Evolutionary conservation across 1,284 basidiomycete genomes (phyloP).

Genomic region (Ustilago shanxiensis): DNA sequence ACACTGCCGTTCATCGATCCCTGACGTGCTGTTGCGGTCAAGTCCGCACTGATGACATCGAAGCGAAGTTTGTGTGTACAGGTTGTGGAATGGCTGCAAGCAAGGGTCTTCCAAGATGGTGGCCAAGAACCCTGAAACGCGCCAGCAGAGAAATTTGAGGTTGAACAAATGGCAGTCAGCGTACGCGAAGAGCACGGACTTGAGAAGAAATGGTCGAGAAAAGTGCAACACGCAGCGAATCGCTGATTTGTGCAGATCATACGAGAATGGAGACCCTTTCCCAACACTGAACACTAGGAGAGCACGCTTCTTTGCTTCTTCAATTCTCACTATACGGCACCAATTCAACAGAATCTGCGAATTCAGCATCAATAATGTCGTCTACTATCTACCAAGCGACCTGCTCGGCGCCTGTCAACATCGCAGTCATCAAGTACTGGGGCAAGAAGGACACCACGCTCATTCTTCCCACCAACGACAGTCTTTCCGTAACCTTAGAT

Average conservation of each 20-base stretch:
- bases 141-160: background rate
- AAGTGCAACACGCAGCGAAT: conserved; percentile 42
- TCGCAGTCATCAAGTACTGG: conserved; percentile 94
- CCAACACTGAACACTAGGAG: background rate
- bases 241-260: conserved; percentile 31
- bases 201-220: conserved; percentile 18
- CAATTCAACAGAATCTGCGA: background rate
- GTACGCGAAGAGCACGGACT: conserved; percentile 11
- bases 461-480: conserved; percentile 97
- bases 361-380: conserved; percentile 29
- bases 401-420: conserved; percentile 92
- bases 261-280: conserved; percentile 26
- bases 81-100: background rate
- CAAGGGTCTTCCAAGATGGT: background rate
- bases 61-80: too few species aligned
- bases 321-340: conserved; percentile 2
- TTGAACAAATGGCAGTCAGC: background rate
- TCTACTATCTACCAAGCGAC: conserved; percentile 82
- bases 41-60: too few species aligned
- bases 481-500: conserved; percentile 94
- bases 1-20: background rate
- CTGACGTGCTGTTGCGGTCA: too few species aligned
- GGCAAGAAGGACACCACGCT: conserved; percentile 96
- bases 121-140: background rate
- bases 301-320: background rate